phyloP scores from a whole-genome alignment of 1,284 basidiomycete genomes.

The Xanthoconium separans region DNA sequence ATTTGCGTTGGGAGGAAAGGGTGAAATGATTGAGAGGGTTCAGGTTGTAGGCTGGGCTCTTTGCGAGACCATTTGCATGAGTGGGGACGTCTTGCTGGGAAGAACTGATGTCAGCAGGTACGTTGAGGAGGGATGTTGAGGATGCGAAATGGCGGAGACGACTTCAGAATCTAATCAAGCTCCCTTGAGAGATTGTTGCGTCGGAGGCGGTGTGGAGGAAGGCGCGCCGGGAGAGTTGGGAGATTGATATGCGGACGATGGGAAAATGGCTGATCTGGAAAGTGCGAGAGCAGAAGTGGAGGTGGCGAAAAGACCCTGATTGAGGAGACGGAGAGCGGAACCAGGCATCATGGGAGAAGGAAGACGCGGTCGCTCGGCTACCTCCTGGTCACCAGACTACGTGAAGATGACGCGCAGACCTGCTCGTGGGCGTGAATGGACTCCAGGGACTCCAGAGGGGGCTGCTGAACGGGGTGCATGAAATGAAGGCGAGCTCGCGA shows the following conservation, averaged over 20 bases:
- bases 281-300: constrained; percentile 57
- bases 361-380: constrained; percentile 29
- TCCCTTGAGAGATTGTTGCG: constrained; percentile 42
- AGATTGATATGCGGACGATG: constrained; percentile 36
- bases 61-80: constrained; percentile 67
- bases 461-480: constrained; percentile 43
- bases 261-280: constrained; percentile 37
- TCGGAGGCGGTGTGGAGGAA: constrained; percentile 55
- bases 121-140: constrained; percentile 38
- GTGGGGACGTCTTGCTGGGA: constrained; percentile 52
- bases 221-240: constrained; percentile 50
- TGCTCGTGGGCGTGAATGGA: constrained; percentile 36
- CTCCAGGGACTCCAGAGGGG: constrained; percentile 17
- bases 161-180: constrained; percentile 47
- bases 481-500: constrained; percentile 15
- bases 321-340: constrained; percentile 73
- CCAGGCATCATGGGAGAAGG: constrained; percentile 70
- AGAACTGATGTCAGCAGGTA: constrained; percentile 46
- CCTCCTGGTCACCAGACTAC: too few relatives aligned
- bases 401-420: constrained; percentile 73
- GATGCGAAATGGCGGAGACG: constrained; percentile 18
- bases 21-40: constrained; percentile 19
- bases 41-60: constrained; percentile 42
- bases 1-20: constrained; percentile 27
- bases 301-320: constrained; percentile 73